Evolutionary conservation across 2,329 filamentous ascomycete species (phyloP).

Genomic region (Neurospora crassa): DNA sequence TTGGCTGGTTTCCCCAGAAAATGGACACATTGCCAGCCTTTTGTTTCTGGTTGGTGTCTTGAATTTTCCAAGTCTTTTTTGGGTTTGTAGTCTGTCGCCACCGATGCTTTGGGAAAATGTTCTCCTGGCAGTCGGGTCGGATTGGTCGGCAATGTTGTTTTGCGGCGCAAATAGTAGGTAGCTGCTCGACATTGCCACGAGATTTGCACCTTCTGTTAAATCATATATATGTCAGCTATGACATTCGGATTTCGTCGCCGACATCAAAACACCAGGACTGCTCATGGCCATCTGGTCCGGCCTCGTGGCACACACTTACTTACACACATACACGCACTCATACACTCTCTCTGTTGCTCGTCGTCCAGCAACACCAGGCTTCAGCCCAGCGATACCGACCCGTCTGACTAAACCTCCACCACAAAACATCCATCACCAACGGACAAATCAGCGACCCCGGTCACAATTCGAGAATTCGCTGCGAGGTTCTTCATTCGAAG

Average conservation of each 20-base stretch:
- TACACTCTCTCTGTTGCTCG: no score
- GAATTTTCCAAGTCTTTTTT: neutral
- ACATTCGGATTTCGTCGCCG: neutral
- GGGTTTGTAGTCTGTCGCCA: neutral
- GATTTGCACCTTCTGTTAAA: neutral
- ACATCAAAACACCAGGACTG: neutral
- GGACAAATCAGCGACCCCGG: neutral
- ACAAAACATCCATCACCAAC: neutral
- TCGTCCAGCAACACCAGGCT: neutral
- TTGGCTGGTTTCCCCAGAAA: neutral
- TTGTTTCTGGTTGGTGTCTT: neutral
- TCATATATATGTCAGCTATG: neutral
- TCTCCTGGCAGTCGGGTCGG: neutral
- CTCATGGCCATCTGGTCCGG: neutral
- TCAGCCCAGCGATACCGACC: neutral
- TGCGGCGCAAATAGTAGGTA: neutral
- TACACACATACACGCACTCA: no score
- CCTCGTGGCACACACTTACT: neutral
- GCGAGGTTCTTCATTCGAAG: neutral
- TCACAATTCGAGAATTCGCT: neutral
- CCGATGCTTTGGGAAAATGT: neutral
- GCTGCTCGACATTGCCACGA: neutral
- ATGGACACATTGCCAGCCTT: neutral
- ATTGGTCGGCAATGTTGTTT: neutral
- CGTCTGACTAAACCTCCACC: neutral